Percentiles rank a stretch among this genome's conserved stretches.
Conservation (phyloP, 2,329 filamentous ascomycete species). For the Penicillium corylophilum region DNA sequence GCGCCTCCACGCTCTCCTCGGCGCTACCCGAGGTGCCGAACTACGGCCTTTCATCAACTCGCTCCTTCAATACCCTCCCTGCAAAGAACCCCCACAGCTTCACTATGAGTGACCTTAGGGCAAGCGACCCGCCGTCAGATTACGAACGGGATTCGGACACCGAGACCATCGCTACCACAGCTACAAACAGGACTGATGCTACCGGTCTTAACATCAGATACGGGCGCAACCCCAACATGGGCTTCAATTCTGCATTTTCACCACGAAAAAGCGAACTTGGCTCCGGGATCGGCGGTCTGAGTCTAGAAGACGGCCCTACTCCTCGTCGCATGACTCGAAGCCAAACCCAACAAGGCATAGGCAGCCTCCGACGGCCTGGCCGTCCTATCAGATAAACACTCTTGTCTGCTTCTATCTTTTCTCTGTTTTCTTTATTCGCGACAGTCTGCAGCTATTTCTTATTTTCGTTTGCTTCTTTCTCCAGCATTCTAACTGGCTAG, state of each 20-base stretch:
- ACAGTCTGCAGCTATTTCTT: not conserved
- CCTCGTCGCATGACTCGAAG: constrained; percentile 37
- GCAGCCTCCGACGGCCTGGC: constrained; percentile 14
- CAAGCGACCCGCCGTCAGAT: constrained; percentile 33
- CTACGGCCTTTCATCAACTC: constrained; percentile 22
- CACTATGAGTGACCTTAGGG: constrained; percentile 32
- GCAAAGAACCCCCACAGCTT: constrained; percentile 30
- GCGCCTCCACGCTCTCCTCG: constrained; percentile 21
- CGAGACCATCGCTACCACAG: constrained; percentile 36
- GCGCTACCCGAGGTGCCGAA: constrained; percentile 23
- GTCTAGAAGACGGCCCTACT: constrained; percentile 33
- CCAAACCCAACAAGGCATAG: constrained; percentile 31
- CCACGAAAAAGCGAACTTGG: constrained; percentile 34
- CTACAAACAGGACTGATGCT: constrained; percentile 33
- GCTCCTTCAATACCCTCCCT: constrained; percentile 19
- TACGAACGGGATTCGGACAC: constrained; percentile 37
- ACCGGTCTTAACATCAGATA: constrained; percentile 40
- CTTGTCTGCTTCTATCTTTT: not conserved
- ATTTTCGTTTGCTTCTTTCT: not conserved
- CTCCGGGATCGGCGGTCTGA: constrained; percentile 33
- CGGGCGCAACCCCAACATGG: constrained; percentile 21
- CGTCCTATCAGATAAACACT: constrained; percentile 16
- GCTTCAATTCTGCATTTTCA: constrained; percentile 26
- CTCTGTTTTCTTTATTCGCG: not conserved
- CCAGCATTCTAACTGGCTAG: not conserved